phyloP scores from a whole-genome alignment of 148 eudicot species.

The Rhododendron mucronatum region DNA sequence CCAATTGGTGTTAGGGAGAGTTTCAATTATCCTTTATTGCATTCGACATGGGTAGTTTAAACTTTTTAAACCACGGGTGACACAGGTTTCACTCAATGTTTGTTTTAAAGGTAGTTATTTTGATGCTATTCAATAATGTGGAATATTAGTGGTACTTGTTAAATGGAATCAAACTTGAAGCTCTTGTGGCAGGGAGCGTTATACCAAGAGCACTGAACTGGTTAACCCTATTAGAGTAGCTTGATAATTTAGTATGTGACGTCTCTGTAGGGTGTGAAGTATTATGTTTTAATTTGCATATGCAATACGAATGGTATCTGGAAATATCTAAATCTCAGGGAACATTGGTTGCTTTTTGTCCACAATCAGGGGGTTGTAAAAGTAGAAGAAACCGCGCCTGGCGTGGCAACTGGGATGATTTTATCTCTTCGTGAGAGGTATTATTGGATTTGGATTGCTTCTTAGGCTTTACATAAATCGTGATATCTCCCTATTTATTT shows the following conservation, averaged over 20 bases:
- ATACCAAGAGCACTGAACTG: background rate
- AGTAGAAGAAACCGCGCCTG: conserved; percentile 93
- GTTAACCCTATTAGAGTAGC: background rate
- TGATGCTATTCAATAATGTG: background rate
- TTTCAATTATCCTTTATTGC: no score
- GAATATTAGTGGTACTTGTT: background rate
- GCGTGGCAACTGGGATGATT: conserved; percentile 96
- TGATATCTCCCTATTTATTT: background rate
- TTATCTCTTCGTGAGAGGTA: conserved; percentile 96
- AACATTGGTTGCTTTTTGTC: background rate
- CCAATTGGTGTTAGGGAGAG: no score
- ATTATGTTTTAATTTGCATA: background rate
- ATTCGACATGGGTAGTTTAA: background rate
- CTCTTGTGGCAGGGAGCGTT: background rate
- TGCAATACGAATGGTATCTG: background rate
- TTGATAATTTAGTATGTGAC: background rate
- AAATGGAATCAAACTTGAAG: background rate
- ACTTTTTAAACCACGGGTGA: background rate
- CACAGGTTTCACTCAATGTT: background rate
- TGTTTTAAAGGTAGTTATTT: background rate
- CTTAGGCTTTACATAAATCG: background rate
- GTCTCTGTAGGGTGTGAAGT: background rate
- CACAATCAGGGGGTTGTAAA: conserved; percentile 43
- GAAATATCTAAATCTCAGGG: background rate
- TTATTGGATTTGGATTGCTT: background rate